Evolutionary conservation across 306 rosid species (phyloP).

Genomic region (Quercus variabilis): DNA sequence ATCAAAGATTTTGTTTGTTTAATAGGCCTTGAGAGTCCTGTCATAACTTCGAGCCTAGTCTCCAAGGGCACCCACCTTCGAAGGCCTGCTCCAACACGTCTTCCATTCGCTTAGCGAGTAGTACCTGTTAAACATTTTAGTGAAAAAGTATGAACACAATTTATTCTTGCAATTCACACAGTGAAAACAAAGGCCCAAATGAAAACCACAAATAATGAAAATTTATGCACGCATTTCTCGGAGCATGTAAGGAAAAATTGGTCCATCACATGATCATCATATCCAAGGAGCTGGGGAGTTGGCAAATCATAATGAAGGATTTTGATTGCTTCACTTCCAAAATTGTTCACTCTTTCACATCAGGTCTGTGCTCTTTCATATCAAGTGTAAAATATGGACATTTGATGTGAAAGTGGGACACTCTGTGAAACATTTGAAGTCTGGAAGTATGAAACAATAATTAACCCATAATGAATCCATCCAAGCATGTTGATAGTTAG

Average conservation of each 20-base stretch:
- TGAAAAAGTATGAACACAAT: neutral
- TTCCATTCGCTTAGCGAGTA: slow-evolving; percentile 74
- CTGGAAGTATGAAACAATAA: no score
- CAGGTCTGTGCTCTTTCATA: no score
- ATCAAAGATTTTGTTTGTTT: neutral
- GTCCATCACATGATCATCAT: neutral
- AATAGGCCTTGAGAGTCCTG: slow-evolving; percentile 14
- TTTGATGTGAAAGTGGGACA: no score
- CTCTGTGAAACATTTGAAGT: no score
- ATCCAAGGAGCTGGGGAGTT: neutral
- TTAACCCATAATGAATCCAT: no score
- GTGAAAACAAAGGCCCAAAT: neutral
- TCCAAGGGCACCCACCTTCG: slow-evolving; percentile 84
- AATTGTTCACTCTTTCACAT: no score
- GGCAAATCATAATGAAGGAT: neutral
- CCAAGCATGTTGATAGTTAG: no score
- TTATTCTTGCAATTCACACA: neutral
- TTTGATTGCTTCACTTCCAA: no score
- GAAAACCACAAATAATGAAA: neutral
- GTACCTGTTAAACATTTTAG: slow-evolving; percentile 32
- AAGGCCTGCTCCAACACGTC: slow-evolving; percentile 79
- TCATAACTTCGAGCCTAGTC: slow-evolving; percentile 66
- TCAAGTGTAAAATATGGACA: no score
- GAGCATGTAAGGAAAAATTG: neutral
- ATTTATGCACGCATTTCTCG: neutral